phyloP scores from a whole-genome alignment of 2,329 filamentous ascomycete genomes.

The Lecanoromycetidae sp. region DNA sequence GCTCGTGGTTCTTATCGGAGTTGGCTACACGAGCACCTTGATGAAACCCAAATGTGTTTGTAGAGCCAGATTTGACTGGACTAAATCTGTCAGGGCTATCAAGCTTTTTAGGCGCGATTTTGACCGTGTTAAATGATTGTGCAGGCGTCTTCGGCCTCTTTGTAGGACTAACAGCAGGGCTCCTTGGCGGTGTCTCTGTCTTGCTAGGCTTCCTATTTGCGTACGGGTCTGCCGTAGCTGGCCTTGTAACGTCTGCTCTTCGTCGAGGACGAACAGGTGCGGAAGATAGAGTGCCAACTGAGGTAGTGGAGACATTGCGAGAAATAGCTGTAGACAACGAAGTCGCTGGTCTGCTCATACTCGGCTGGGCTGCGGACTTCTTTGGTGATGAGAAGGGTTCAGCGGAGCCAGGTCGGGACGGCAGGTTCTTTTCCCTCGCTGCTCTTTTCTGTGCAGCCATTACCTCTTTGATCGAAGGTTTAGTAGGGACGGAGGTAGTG shows the following conservation, averaged over 20 bases:
- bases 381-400: conserved; percentile 40
- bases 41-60: conserved; percentile 19
- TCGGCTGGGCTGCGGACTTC: conserved; percentile 24
- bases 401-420: conserved; percentile 46
- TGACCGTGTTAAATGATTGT: conserved; percentile 20
- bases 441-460: conserved; percentile 71
- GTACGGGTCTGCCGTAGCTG: conserved; percentile 45
- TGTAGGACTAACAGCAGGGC: conserved; percentile 16
- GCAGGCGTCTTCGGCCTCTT: conserved; percentile 23
- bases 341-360: conserved; percentile 23
- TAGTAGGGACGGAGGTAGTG: conserved; percentile 36
- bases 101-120: conserved; percentile 22
- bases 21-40: conserved; percentile 24
- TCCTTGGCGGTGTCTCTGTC: conserved; percentile 11
- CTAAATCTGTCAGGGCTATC: conserved; percentile 24
- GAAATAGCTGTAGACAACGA: conserved; percentile 22
- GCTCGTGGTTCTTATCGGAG: conserved; percentile 15
- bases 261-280: conserved; percentile 42
- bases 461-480: conserved; percentile 60
- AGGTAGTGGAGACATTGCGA: conserved; percentile 30
- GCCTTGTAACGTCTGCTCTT: conserved; percentile 34
- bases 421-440: conserved; percentile 32
- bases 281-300: conserved; percentile 36
- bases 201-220: conserved; percentile 23
- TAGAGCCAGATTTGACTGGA: conserved; percentile 26